phyloP scores from a whole-genome alignment of 2,329 filamentous ascomycete species.

The Fusarium sp. region DNA sequence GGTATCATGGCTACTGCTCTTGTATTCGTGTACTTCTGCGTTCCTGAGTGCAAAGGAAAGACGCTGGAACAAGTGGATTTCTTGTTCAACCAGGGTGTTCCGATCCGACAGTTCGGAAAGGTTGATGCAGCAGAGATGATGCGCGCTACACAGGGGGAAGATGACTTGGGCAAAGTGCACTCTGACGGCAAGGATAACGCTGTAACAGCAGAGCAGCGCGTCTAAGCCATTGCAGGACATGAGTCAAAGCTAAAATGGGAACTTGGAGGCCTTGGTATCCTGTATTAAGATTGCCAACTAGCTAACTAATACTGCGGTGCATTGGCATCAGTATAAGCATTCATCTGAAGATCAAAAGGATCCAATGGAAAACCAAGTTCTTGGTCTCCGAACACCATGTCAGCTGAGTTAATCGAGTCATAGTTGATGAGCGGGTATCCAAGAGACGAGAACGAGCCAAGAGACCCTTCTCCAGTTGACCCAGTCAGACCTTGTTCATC shows the following conservation, averaged over 20 bases:
- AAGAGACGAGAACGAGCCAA: not conserved
- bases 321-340: slow-evolving; percentile 28
- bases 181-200: not conserved
- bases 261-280: fast-evolving
- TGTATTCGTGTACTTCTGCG: slow-evolving; percentile 32
- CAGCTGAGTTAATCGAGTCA: slow-evolving; percentile 6
- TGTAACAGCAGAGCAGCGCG: not conserved
- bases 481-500: not conserved
- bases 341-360: slow-evolving; percentile 32
- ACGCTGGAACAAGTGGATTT: slow-evolving; percentile 36
- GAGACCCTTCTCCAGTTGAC: fast-evolving
- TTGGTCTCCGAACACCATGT: slow-evolving; percentile 12
- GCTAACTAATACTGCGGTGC: not conserved
- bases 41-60: slow-evolving; percentile 37
- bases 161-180: not conserved
- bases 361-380: slow-evolving; percentile 26
- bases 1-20: not conserved
- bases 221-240: not conserved
- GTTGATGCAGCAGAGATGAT: slow-evolving; percentile 29
- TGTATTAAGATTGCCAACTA: not conserved
- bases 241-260: fast-evolving
- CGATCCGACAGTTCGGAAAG: slow-evolving; percentile 32
- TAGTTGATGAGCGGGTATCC: slow-evolving; percentile 7
- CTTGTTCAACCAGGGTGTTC: slow-evolving; percentile 32
- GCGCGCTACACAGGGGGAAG: not conserved